Conservation (phyloP, 176 grass and related monocot genomes). For the Cenchrus fungigraminus region DNA sequence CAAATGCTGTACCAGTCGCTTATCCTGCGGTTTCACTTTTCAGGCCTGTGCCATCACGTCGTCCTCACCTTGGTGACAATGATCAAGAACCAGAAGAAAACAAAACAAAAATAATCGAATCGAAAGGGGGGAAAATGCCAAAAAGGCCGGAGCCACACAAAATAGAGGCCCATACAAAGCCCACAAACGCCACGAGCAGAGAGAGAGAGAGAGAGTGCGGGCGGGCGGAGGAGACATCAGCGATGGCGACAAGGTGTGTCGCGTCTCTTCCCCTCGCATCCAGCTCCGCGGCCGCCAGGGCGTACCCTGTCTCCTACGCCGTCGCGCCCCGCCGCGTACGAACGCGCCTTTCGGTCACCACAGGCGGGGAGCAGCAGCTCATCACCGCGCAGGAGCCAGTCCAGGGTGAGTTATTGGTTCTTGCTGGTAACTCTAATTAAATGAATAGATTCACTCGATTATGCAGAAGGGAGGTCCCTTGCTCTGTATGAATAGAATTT, state of each 20-base stretch:
- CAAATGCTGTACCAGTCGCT: background rate
- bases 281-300: constrained; percentile 11
- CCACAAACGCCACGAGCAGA: background rate
- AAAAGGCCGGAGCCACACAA: constrained; percentile 34
- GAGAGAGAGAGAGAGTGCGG: background rate
- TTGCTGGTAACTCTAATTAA: background rate
- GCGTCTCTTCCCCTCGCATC: constrained; percentile 39
- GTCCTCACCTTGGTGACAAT: background rate
- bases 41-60: background rate
- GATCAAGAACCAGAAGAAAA: background rate
- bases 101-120: background rate
- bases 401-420: constrained; percentile 47
- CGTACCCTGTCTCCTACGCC: background rate
- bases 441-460: background rate
- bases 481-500: background rate
- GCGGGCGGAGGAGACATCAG: background rate
- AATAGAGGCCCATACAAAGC: constrained; percentile 27
- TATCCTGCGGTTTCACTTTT: background rate
- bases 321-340: background rate
- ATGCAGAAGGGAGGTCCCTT: background rate
- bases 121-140: background rate
- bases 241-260: constrained; percentile 46
- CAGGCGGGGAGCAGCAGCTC: constrained; percentile 45
- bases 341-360: constrained; percentile 38
- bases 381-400: constrained; percentile 44